A percentile compares a stretch with the other conserved stretches of the same genome.
Evolutionary conservation across 495 filamentous ascomycete genomes (phyloP).

Genomic region (Echria macrotheca): DNA sequence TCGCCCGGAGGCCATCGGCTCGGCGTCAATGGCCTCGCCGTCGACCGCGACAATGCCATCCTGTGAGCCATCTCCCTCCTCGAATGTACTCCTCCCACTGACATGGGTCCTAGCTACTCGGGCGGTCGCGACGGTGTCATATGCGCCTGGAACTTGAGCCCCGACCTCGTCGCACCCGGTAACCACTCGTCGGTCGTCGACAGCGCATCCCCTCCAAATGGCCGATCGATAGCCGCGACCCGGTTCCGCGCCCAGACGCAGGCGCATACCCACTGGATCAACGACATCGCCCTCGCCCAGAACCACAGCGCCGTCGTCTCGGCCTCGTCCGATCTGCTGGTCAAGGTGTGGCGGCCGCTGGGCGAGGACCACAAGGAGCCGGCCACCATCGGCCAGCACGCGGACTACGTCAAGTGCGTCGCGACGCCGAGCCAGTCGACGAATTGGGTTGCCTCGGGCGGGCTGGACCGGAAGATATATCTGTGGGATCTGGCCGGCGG

Average conservation of each 20-base stretch:
- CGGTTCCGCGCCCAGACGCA: slow-evolving; percentile 88
- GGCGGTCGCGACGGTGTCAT: slow-evolving; percentile 93
- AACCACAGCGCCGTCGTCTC: slow-evolving; percentile 82
- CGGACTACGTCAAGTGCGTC: slow-evolving; percentile 92
- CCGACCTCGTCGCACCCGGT: slow-evolving; percentile 35
- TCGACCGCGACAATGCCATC: slow-evolving; percentile 78
- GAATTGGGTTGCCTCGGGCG: slow-evolving; percentile 94
- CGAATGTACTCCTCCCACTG: slow-evolving; percentile 8
- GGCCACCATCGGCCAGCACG: slow-evolving; percentile 83
- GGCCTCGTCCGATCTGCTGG: slow-evolving; percentile 90
- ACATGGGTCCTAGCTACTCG: slow-evolving; percentile 66
- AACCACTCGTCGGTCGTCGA: slow-evolving; percentile 29
- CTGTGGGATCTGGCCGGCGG: slow-evolving; percentile 89
- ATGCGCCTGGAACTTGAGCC: slow-evolving; percentile 86
- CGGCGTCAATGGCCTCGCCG: slow-evolving; percentile 87
- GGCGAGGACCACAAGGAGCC: slow-evolving; percentile 62
- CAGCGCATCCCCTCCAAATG: slow-evolving; percentile 19
- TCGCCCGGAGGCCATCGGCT: slow-evolving; percentile 80
- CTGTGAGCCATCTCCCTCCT: slow-evolving; percentile 56
- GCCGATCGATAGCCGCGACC: slow-evolving; percentile 44
- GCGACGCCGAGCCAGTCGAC: slow-evolving; percentile 66
- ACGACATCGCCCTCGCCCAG: slow-evolving; percentile 84
- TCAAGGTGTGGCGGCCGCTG: slow-evolving; percentile 91
- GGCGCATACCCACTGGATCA: slow-evolving; percentile 98
- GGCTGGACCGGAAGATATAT: slow-evolving; percentile 84